Evolutionary conservation across 768 basidiomycete genomes (phyloP).

Genomic region (Austroboletus eburneus): DNA sequence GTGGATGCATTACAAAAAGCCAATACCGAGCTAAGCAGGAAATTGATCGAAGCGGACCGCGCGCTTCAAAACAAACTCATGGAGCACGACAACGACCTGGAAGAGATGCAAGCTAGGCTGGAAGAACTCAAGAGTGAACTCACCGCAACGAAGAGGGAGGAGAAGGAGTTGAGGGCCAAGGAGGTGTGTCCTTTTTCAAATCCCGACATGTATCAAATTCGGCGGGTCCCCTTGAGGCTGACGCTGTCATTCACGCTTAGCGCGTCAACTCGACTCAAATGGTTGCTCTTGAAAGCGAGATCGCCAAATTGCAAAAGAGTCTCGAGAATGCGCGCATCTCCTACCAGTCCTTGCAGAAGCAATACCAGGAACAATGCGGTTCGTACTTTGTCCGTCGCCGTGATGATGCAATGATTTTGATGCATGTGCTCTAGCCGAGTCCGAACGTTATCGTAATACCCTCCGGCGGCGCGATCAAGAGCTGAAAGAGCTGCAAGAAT

Average conservation of each 20-base stretch:
- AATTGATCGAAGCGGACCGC: slow-evolving; percentile 70
- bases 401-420: background rate
- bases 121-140: slow-evolving; percentile 80
- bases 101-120: slow-evolving; percentile 69
- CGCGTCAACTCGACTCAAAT: slow-evolving; percentile 66
- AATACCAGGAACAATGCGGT: slow-evolving; percentile 88
- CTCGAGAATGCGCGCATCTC: slow-evolving; percentile 70
- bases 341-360: slow-evolving; percentile 76
- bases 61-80: slow-evolving; percentile 59
- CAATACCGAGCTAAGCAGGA: slow-evolving; percentile 72
- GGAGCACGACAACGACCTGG: slow-evolving; percentile 80
- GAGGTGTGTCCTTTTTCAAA: slow-evolving; percentile 59
- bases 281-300: slow-evolving; percentile 67
- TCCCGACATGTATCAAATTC: slow-evolving; percentile 2
- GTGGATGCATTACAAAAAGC: slow-evolving; percentile 68
- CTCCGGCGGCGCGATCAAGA: slow-evolving; percentile 73
- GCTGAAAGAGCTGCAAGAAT: slow-evolving; percentile 61
- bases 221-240: background rate
- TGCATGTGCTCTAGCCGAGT: slow-evolving; percentile 45
- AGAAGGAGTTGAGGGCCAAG: slow-evolving; percentile 86
- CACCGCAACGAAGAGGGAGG: slow-evolving; percentile 77
- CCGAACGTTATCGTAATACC: slow-evolving; percentile 73
- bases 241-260: slow-evolving; percentile 32
- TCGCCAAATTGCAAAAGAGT: slow-evolving; percentile 67
- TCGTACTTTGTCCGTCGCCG: slow-evolving; percentile 28